A percentile compares a stretch with the other conserved stretches of the same genome.
phyloP scores from a whole-genome alignment of 1,284 basidiomycete genomes.

The Ganoderma multipileum region DNA sequence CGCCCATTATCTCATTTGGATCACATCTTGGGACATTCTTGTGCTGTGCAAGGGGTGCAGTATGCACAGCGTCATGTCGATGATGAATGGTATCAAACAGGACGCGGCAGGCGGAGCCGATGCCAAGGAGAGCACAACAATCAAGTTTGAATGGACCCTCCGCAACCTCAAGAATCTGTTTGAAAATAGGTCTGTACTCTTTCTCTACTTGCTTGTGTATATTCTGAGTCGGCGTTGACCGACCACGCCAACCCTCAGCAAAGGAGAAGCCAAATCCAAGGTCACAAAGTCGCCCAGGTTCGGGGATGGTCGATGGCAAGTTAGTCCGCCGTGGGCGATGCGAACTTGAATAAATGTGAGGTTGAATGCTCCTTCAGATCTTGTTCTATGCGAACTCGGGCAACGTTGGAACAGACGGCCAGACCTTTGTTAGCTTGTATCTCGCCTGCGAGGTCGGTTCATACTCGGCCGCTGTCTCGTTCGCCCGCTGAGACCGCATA shows the following conservation, averaged over 20 bases:
- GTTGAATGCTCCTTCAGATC: constrained; percentile 50
- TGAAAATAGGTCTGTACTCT: constrained; percentile 61
- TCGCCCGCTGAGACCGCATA: background rate
- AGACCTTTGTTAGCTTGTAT: constrained; percentile 70
- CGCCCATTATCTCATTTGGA: background rate
- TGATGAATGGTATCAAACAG: constrained; percentile 1
- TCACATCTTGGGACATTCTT: background rate
- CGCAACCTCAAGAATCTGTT: constrained; percentile 73
- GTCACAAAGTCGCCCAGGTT: constrained; percentile 72
- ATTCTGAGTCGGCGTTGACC: background rate
- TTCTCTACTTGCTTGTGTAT: background rate
- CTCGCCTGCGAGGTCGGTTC: constrained; percentile 78
- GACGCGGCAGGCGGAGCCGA: constrained; percentile 31
- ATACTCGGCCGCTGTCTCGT: background rate
- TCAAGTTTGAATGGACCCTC: constrained; percentile 81
- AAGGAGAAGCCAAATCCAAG: constrained; percentile 75
- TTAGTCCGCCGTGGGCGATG: constrained; percentile 34
- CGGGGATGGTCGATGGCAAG: constrained; percentile 77
- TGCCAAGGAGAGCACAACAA: constrained; percentile 62
- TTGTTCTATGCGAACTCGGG: constrained; percentile 87
- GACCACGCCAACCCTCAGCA: constrained; percentile 42
- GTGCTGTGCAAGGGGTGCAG: background rate
- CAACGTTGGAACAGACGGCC: constrained; percentile 50
- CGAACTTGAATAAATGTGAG: background rate
- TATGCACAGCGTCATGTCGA: constrained; percentile 4